Evolutionary conservation across 768 basidiomycete genomes (phyloP).

Genomic region (Pulveroboletus sp.): DNA sequence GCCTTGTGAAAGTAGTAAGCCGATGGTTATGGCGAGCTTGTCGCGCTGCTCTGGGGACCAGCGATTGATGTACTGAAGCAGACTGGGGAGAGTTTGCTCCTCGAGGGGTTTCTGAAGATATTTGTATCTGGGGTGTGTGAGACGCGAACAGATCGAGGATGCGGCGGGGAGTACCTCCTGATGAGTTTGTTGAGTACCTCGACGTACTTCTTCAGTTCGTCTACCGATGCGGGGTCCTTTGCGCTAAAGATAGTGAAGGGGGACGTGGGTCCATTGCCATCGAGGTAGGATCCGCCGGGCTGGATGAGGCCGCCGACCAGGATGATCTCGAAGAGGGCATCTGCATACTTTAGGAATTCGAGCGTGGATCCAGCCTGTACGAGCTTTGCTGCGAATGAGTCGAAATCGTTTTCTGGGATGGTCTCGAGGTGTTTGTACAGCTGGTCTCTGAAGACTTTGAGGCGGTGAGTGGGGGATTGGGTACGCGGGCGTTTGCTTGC

Average conservation of each 20-base stretch:
- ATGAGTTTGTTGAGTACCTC: conserved; percentile 96
- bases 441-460: conserved; percentile 89
- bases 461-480: conserved; percentile 6
- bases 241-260: conserved; percentile 88
- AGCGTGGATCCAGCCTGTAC: conserved; percentile 89
- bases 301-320: conserved; percentile 95
- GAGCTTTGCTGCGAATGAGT: conserved; percentile 76
- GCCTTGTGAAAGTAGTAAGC: conserved; percentile 80
- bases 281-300: conserved; percentile 89
- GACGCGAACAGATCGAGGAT: conserved; percentile 1
- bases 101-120: conserved; percentile 98
- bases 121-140: conserved; percentile 69
- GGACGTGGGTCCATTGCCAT: conserved; percentile 78
- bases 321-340: conserved; percentile 92
- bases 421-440: conserved; percentile 89
- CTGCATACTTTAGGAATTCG: conserved; percentile 96
- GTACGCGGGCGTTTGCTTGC: conserved; percentile 31
- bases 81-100: conserved; percentile 70
- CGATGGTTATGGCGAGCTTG: conserved; percentile 78
- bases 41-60: conserved; percentile 76
- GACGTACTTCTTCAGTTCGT: conserved; percentile 88
- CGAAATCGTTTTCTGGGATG: conserved; percentile 75
- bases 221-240: conserved; percentile 70
- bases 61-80: conserved; percentile 86
- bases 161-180: conserved; percentile 58